Conservation (phyloP, 2,329 filamentous ascomycete genomes). For the Zasmidium angulare region DNA sequence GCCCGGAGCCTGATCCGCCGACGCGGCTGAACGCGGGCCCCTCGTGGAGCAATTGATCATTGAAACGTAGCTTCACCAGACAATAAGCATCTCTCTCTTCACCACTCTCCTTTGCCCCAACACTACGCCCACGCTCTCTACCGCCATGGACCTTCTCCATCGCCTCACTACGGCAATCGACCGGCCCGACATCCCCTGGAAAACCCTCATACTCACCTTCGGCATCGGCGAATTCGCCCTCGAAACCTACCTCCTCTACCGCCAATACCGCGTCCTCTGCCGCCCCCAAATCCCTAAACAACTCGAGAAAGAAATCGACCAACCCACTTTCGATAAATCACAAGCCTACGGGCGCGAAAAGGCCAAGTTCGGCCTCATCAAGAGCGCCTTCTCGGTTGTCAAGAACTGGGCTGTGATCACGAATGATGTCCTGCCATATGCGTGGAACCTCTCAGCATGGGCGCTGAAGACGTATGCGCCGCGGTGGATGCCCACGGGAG, state of each 20-base stretch:
- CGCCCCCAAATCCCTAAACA: constrained; percentile 80
- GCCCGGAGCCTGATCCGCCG: background rate
- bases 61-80: constrained; percentile 4
- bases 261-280: constrained; percentile 86
- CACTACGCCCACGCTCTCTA: background rate
- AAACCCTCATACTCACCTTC: constrained; percentile 92
- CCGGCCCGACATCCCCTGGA: constrained; percentile 93
- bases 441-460: constrained; percentile 80
- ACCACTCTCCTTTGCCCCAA: background rate
- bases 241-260: constrained; percentile 83
- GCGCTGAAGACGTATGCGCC: constrained; percentile 74
- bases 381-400: constrained; percentile 77
- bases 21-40: background rate
- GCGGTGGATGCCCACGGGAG: constrained; percentile 69
- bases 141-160: constrained; percentile 43
- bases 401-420: constrained; percentile 89
- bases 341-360: constrained; percentile 93
- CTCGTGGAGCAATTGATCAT: background rate
- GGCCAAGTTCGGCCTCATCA: constrained; percentile 81
- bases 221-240: constrained; percentile 87
- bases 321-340: constrained; percentile 83
- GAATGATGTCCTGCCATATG: constrained; percentile 83
- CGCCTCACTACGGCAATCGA: constrained; percentile 83
- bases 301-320: constrained; percentile 80
- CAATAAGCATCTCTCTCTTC: background rate